phyloP scores from a whole-genome alignment of 768 basidiomycete species.

The Cytidiella melzeri region DNA sequence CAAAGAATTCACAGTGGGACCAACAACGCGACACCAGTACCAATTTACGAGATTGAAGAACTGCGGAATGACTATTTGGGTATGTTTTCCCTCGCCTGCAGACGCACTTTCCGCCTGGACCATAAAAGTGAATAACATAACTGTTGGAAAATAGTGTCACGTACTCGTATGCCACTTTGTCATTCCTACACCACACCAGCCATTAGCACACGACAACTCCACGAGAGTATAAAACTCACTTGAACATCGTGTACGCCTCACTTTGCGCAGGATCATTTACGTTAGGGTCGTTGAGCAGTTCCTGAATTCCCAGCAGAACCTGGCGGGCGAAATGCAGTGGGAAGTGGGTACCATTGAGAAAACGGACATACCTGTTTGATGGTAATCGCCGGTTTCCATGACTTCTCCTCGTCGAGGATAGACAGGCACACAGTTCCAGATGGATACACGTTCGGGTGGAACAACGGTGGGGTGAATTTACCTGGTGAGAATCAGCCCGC shows the following conservation, averaged over 20 bases:
- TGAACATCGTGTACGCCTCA: slow-evolving; percentile 98
- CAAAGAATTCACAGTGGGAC: slow-evolving; percentile 3
- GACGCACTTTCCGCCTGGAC: slow-evolving; percentile 66
- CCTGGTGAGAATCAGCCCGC: slow-evolving; percentile 41
- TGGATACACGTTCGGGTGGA: slow-evolving; percentile 98
- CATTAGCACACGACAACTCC: slow-evolving; percentile 1
- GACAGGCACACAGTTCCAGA: slow-evolving; percentile 98
- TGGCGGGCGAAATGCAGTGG: slow-evolving; percentile 25
- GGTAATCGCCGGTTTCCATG: slow-evolving; percentile 98
- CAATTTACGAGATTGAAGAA: not conserved
- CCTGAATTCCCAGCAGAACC: slow-evolving; percentile 96
- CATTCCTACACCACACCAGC: slow-evolving; percentile 56
- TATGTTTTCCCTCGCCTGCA: slow-evolving; percentile 85
- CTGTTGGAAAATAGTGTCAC: slow-evolving; percentile 21
- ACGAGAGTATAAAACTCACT: slow-evolving; percentile 48
- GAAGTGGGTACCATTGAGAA: not conserved
- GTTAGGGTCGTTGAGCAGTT: slow-evolving; percentile 92
- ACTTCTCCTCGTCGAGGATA: slow-evolving; percentile 97
- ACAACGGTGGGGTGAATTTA: slow-evolving; percentile 93
- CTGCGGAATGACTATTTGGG: slow-evolving; percentile 57
- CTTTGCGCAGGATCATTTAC: slow-evolving; percentile 97
- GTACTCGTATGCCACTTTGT: slow-evolving; percentile 89
- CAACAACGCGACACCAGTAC: not conserved
- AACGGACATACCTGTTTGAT: slow-evolving; percentile 79
- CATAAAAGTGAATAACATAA: not conserved